Conservation (phyloP, 176 grass and related monocot genomes). For the Paspalum vaginatum region DNA sequence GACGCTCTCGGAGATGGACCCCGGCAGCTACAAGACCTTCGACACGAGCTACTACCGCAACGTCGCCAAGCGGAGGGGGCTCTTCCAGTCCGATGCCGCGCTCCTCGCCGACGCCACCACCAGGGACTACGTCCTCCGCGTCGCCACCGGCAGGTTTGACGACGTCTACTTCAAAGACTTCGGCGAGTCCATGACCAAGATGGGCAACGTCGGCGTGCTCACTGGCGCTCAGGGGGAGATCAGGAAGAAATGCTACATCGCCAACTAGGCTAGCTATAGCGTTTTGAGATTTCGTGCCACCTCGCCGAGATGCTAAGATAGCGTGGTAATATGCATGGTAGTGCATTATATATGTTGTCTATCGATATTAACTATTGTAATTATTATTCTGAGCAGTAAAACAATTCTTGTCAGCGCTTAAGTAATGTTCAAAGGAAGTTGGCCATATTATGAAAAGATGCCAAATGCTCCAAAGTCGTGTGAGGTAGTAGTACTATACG, state of each 20-base stretch:
- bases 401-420: no score
- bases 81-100: slow-evolving; percentile 71
- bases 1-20: slow-evolving; percentile 70
- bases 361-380: background rate
- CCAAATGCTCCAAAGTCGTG: no score
- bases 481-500: no score
- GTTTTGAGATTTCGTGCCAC: background rate
- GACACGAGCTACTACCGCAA: slow-evolving; percentile 65
- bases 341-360: slow-evolving; percentile 52
- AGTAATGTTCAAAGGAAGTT: no score
- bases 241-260: slow-evolving; percentile 59
- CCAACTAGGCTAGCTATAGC: slow-evolving; percentile 15
- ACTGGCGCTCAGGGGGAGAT: slow-evolving; percentile 59
- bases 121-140: slow-evolving; percentile 53
- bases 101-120: slow-evolving; percentile 51
- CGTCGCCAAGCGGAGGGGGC: slow-evolving; percentile 39
- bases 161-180: slow-evolving; percentile 60
- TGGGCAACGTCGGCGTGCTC: slow-evolving; percentile 57
- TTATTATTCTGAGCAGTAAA: no score
- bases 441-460: no score
- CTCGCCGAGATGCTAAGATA: background rate
- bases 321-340: slow-evolving; percentile 49
- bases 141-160: slow-evolving; percentile 38
- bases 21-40: slow-evolving; percentile 69
- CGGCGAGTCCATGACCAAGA: slow-evolving; percentile 61